Conservation (phyloP, 495 filamentous ascomycete genomes). For the Talaromyces liani region DNA sequence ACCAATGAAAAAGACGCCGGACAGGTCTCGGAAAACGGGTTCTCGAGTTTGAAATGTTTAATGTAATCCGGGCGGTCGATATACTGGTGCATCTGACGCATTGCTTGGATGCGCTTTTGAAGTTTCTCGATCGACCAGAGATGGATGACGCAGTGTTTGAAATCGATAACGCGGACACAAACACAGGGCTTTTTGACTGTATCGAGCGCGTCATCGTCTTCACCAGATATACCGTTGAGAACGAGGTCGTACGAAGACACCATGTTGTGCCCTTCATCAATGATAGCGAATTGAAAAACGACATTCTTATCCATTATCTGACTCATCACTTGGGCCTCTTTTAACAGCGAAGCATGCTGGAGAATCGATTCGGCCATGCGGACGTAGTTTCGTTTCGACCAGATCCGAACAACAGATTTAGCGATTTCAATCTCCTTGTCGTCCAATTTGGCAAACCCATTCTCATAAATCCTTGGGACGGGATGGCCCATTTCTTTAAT, state of each 20-base stretch:
- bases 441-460: conserved; percentile 53
- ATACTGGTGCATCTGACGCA: conserved; percentile 96
- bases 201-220: conserved; percentile 79
- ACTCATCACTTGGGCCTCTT: conserved; percentile 97
- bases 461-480: conserved; percentile 36
- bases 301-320: conserved; percentile 91
- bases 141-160: conserved; percentile 77
- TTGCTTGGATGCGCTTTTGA: conserved; percentile 73
- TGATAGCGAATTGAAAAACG: conserved; percentile 90
- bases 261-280: conserved; percentile 80
- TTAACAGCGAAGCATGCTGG: conserved; percentile 77
- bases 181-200: conserved; percentile 82
- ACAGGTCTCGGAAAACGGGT: conserved; percentile 80
- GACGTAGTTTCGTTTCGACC: conserved; percentile 81
- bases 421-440: conserved; percentile 64
- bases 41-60: conserved; percentile 53
- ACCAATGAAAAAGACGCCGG: conserved; percentile 89
- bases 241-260: conserved; percentile 95
- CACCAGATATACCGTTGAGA: conserved; percentile 82
- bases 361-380: conserved; percentile 91
- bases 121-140: conserved; percentile 95
- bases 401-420: conserved; percentile 57
- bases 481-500: conserved; percentile 54
- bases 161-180: conserved; percentile 86
- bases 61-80: conserved; percentile 90